Percentiles rank a stretch among this genome's conserved stretches.
These are phyloP conservation scores for Zostera marina DNA, from an alignment of 116 monocot species.

Conservation along the genomic window DNA sequence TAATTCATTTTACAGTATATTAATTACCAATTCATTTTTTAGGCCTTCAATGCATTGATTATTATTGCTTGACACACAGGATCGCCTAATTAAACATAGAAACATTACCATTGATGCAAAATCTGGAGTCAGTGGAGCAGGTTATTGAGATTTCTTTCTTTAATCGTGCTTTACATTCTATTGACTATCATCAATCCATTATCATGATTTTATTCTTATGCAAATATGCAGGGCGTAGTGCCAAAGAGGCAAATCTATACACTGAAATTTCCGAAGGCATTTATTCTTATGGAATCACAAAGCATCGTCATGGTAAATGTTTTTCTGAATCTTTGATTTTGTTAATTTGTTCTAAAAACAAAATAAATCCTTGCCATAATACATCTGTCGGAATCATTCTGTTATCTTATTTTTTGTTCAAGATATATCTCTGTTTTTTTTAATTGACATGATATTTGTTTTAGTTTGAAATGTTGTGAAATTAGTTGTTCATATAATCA, in stretches of 20 bases:
- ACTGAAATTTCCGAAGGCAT: constrained; percentile 86
- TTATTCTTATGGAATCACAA: constrained; percentile 78
- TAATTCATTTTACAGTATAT: not conserved
- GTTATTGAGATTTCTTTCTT: constrained; percentile 1
- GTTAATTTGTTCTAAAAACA: not conserved
- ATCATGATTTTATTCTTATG: not conserved
- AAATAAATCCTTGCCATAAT: not conserved
- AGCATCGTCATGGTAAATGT: constrained; percentile 76
- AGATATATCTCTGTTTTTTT: not conserved
- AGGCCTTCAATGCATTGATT: not conserved
- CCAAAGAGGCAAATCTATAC: constrained; percentile 90
- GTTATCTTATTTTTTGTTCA: not conserved
- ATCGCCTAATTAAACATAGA: constrained; percentile 36
- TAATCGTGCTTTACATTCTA: not conserved
- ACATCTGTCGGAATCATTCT: not conserved
- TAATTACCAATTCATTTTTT: no score
- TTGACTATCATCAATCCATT: no score
- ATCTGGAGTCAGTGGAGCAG: constrained; percentile 28
- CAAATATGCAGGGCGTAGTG: constrained; percentile 64
- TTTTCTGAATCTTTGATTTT: not conserved
- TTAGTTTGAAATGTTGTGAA: not conserved
- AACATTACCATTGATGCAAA: constrained; percentile 72
- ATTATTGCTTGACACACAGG: constrained; percentile 25
- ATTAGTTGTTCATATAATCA: not conserved
- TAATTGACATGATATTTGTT: no score